Base-by-base conservation (phyloP, 108 stramenopile genomes). In the Skeletonema costatum region DNA sequence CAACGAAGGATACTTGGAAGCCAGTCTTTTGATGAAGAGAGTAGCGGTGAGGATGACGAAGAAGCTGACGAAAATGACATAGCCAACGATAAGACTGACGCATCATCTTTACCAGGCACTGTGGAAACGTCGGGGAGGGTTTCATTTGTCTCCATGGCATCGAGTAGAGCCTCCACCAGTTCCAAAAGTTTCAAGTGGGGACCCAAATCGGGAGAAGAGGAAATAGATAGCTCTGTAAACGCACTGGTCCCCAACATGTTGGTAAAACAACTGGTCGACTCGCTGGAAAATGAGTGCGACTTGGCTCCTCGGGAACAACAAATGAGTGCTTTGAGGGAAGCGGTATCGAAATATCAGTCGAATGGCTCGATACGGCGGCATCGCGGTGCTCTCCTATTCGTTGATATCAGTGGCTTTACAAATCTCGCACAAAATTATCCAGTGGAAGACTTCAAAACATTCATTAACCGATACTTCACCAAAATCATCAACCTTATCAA, bases 341-440 rank as follows among this genome's bases (percentile, higher is more conserved):
- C 68, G 50, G 51, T 73, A 10, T 58, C 67, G 53, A 33, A 68
- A 12, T 68, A 73, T 68, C 68, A 69, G 66, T 69, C 46, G 56
- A 30, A 13, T 12, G 73, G 73, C 6, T 73, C 68, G n/a, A 73
- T 73, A 56, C 66, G 38, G 31, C 39, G 73, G 21, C 68, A 73
- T 56, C 68, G 66, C 17, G 73, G 75, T 51, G 76, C 77, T 32
- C 59, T 85, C n/a, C 38, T 87, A n/a, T 69, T 87, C 63, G 82
- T 86, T 36, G 87, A 87, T 65, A 85, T 87, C 31, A 80, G 78
- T 5, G 87, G 87, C 5, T 87, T 87, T 60, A 87, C 87, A 2
- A 56, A 60, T 0, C 53, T 87, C 14, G 64, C 85, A 17, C 62
- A 50, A 38, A 74, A 36, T 6, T 63, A 64, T 19, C 30, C 70